These are phyloP conservation scores for Candida caryicola DNA, from an alignment of 805 yeast genomes.

Conservation along the genomic window DNA sequence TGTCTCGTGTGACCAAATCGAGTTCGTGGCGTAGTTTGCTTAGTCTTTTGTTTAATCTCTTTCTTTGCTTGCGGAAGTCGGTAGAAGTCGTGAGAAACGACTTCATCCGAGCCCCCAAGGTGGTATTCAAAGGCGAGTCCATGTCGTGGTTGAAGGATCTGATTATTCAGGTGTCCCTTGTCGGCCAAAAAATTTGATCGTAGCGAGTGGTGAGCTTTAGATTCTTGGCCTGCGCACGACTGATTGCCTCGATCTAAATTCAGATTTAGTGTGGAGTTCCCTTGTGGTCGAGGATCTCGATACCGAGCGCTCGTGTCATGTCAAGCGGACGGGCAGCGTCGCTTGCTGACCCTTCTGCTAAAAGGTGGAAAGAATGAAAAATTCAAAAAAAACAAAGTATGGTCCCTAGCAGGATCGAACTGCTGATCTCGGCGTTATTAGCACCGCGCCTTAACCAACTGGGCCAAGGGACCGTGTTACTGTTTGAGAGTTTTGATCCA, in stretches of 20 bases:
- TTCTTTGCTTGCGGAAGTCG: constrained; percentile 70
- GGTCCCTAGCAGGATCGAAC: constrained; percentile 36
- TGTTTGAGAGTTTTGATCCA: too few relatives aligned
- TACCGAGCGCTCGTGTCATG: too few relatives aligned
- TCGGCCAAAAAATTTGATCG: background rate
- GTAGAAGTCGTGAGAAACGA: constrained; percentile 63
- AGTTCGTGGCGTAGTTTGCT: constrained; percentile 64
- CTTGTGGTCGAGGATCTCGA: too few relatives aligned
- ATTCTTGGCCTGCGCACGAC: background rate
- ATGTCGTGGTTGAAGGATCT: constrained; percentile 16
- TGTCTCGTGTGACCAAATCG: constrained; percentile 60
- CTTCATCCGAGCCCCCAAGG: constrained; percentile 56
- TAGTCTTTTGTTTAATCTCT: constrained; percentile 55
- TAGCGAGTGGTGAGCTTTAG: background rate
- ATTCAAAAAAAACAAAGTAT: constrained; percentile 1
- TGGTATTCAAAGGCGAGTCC: constrained; percentile 47
- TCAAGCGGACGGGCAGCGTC: too few relatives aligned
- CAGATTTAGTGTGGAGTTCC: too few relatives aligned
- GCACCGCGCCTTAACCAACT: constrained; percentile 61
- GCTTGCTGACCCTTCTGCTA: background rate
- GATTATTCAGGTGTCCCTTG: background rate
- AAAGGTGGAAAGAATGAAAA: background rate
- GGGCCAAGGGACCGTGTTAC: constrained; percentile 48
- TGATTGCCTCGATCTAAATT: too few relatives aligned
- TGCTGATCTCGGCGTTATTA: constrained; percentile 52